These are phyloP conservation scores for Hypoxylon sp. DNA, from an alignment of 2,329 filamentous ascomycete genomes.

Conservation along the genomic window DNA sequence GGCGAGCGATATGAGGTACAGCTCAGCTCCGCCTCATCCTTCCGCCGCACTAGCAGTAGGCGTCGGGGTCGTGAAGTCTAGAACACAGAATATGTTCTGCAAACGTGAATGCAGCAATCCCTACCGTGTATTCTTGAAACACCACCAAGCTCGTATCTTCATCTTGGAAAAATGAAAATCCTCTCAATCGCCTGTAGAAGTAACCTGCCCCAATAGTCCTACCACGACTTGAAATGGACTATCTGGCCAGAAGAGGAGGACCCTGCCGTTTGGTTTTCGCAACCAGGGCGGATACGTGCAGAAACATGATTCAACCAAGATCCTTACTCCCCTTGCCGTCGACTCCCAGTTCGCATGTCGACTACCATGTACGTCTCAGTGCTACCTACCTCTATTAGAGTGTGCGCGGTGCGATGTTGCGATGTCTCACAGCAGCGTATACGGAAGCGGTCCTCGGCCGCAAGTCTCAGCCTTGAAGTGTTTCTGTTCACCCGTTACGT, in stretches of 20 bases:
- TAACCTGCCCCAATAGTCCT: conserved; percentile 31
- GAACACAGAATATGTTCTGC: conserved; percentile 9
- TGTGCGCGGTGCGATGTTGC: conserved; percentile 4
- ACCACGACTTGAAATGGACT: conserved; percentile 16
- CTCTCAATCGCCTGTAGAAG: conserved; percentile 8
- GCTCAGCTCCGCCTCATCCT: conserved; percentile 35
- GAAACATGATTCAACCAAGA: conserved; percentile 7
- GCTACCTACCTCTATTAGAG: conserved; percentile 22
- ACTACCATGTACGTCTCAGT: conserved; percentile 11
- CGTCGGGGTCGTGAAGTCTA: conserved; percentile 8
- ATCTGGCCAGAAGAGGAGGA: conserved; percentile 12
- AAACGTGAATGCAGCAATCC: conserved; percentile 11
- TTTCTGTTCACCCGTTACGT: not conserved
- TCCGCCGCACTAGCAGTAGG: conserved; percentile 17
- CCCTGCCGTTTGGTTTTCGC: conserved; percentile 3
- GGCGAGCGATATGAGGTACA: conserved; percentile 15
- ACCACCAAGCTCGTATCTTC: conserved; percentile 21
- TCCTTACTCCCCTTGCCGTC: conserved; percentile 7
- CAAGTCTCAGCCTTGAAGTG: conserved; percentile 2
- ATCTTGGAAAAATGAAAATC: conserved; percentile 4
- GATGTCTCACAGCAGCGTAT: conserved; percentile 17
- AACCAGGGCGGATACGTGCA: conserved; percentile 7
- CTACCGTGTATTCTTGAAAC: conserved; percentile 32
- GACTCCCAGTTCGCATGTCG: conserved; percentile 11
- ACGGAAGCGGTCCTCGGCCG: conserved; percentile 15